Conservation (phyloP, 805 yeast species). For the Dipodascopsis uninucleata region DNA sequence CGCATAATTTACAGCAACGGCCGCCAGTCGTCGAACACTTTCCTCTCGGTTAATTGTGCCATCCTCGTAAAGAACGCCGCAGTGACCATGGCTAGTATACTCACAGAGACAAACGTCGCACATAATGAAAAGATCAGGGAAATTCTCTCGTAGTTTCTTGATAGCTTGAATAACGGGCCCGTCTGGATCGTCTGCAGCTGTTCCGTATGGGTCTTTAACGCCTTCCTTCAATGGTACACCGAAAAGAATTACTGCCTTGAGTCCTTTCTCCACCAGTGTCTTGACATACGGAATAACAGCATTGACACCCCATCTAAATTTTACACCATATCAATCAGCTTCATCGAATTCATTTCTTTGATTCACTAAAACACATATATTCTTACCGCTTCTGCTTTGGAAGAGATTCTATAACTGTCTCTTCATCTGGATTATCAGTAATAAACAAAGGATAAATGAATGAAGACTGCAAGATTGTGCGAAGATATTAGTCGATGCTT, state of each 20-base stretch:
- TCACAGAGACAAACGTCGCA: conserved; percentile 97
- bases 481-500: background rate
- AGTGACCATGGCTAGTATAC: conserved; percentile 96
- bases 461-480: conserved; percentile 25
- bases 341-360: too few relatives aligned
- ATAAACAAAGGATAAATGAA: conserved; percentile 89
- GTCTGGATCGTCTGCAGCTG: conserved; percentile 91
- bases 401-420: conserved; percentile 63
- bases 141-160: conserved; percentile 55
- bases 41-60: conserved; percentile 74
- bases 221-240: conserved; percentile 83
- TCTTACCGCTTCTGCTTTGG: conserved; percentile 66
- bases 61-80: conserved; percentile 85
- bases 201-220: conserved; percentile 74
- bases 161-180: conserved; percentile 90
- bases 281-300: conserved; percentile 68
- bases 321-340: background rate
- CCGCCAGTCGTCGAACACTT: conserved; percentile 80
- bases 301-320: conserved; percentile 69
- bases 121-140: conserved; percentile 82
- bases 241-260: conserved; percentile 79
- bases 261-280: conserved; percentile 71
- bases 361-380: too few relatives aligned
- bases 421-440: conserved; percentile 77
- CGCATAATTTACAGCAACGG: conserved; percentile 93